A percentile compares a stretch with the other conserved stretches of the same genome.
Conservation (phyloP, 306 rosid genomes). For the Rosa persica region DNA sequence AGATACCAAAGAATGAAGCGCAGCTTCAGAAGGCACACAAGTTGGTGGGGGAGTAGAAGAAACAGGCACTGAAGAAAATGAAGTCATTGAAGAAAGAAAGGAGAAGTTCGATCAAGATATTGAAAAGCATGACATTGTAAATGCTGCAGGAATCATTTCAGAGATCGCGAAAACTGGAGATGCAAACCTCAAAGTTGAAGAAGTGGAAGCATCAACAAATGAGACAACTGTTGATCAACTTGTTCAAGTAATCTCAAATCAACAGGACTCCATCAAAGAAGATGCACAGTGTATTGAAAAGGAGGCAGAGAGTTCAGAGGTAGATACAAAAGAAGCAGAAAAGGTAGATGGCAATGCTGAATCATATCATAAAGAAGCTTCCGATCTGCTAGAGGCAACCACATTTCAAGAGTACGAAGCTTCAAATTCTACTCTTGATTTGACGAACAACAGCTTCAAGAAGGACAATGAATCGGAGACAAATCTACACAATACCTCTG, state of each 20-base stretch:
- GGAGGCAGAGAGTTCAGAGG: conserved; percentile 19
- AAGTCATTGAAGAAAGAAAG: conserved; percentile 21
- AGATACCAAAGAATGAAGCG: conserved; percentile 21
- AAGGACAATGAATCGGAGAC: conserved; percentile 22
- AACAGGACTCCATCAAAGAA: conserved; percentile 25
- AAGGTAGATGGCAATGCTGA: conserved; percentile 13
- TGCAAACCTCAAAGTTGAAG: conserved; percentile 12
- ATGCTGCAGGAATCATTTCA: conserved; percentile 7
- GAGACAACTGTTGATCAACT: conserved; percentile 23
- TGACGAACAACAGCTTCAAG: neutral
- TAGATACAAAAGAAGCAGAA: conserved; percentile 15
- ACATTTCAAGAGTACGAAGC: conserved; percentile 18
- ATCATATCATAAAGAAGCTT: conserved; percentile 17
- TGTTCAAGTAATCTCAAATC: conserved; percentile 25
- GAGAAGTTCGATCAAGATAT: conserved; percentile 10
- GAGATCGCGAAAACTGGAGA: conserved; percentile 17
- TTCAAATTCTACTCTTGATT: conserved; percentile 19
- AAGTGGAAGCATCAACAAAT: conserved; percentile 17
- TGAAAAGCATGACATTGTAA: conserved; percentile 13
- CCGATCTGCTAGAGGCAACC: conserved; percentile 9
- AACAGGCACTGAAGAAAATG: conserved; percentile 20
- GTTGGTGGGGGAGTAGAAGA: conserved; percentile 12
- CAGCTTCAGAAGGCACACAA: conserved; percentile 16
- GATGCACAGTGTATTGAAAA: conserved; percentile 16
- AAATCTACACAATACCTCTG: conserved; percentile 8